Evolutionary conservation across 345 rosid species (phyloP), one percentile per base, ranked within the genome.

Genomic region (Moringa oleifera): DNA sequence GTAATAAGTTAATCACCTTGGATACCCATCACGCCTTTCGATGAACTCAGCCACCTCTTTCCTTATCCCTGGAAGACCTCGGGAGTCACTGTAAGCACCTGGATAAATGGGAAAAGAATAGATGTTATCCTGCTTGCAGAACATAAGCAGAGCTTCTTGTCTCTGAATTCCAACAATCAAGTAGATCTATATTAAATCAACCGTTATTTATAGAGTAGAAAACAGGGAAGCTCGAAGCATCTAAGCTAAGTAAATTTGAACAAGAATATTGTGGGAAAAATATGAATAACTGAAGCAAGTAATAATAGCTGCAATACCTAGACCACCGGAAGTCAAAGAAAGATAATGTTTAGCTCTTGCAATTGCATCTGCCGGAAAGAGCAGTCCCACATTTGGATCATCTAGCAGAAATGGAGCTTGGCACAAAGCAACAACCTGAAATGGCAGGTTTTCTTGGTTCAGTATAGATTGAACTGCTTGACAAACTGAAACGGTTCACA

Each of bases 61-160:
- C 73, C 97, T 80, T 50, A 93, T 61, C 47, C 92, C 98, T 0
- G 94, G 96, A 71, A 90, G 54, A 45, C 98, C 98, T 73, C 98
- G 84, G 62, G 99, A 90, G 68, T 94, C 99, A 75, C 95, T 90
- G 74, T 94, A 94, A 78, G 99, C 97, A 76, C 99, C 99, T 90
- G 69, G 54, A 65, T 19, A 63, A 50, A 68, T 20, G 20, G 28
- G 18, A 20, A 56, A 65, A 2, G 20, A 68, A 61, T 37, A 53
- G 18, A 36, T 20, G 22, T 59, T 56, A 54, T 36, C 58, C 62
- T 20, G 23, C 18, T 52, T 53, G 28, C n/a, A 49, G 22, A 24
- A 20, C 53, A 51, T 16, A 37, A 36, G 33, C 7, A 0, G 22
- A 51, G 18, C 45, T 51, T 59, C 59, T 25, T 41, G 25, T 28